Conservation (phyloP, 176 grass and related monocot species). For the Oryza rufipogon region DNA sequence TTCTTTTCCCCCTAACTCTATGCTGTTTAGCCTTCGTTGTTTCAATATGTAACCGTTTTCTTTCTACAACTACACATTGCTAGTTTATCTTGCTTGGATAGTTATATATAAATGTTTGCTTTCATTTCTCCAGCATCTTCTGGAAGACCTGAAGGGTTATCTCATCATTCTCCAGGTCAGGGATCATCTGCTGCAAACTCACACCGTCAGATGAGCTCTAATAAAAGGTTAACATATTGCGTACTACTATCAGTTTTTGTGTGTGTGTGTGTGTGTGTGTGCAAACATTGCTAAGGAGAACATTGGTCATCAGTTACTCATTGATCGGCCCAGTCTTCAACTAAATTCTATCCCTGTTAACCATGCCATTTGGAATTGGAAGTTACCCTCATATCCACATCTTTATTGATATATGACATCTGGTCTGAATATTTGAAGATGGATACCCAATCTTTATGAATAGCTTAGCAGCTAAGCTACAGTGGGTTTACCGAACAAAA, state of each 20-base stretch:
- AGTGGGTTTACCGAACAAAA: background rate
- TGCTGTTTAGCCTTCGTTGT: constrained; percentile 4
- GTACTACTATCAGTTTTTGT: background rate
- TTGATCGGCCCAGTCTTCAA: background rate
- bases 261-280: background rate
- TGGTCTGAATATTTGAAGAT: background rate
- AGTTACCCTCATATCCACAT: background rate
- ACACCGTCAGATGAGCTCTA: constrained; percentile 46
- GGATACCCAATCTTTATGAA: background rate
- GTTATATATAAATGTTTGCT: constrained; percentile 7
- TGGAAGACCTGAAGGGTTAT: constrained; percentile 52
- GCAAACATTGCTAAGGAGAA: background rate
- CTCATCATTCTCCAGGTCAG: constrained; percentile 50
- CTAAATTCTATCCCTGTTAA: background rate
- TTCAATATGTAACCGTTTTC: background rate
- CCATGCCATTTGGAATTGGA: background rate
- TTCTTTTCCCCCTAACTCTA: background rate
- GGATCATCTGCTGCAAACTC: constrained; percentile 45
- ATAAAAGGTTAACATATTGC: constrained; percentile 51
- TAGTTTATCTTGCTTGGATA: constrained; percentile 28
- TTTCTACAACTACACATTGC: background rate
- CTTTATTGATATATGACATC: background rate
- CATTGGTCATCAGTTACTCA: background rate
- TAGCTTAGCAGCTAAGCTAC: constrained; percentile 7
- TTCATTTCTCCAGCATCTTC: constrained; percentile 48